Conservation (phyloP, 805 yeast genomes). For the Saturnispora ahearnii region DNA sequence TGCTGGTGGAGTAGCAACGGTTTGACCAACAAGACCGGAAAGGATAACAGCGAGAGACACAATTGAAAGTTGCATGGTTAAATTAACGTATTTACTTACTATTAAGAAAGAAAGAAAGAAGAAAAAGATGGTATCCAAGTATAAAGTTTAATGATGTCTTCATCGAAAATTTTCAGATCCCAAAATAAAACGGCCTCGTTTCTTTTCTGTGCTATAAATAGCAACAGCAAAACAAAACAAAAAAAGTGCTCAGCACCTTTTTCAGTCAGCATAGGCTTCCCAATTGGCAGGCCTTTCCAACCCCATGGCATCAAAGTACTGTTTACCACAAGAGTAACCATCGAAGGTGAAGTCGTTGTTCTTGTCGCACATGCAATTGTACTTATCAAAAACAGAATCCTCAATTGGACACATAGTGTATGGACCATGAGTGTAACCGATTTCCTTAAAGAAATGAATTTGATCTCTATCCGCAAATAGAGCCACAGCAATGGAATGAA, state of each 20-base stretch:
- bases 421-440: constrained; percentile 62
- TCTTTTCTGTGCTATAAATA: neutral
- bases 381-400: constrained; percentile 18
- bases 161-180: neutral
- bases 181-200: neutral
- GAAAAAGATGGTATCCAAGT: neutral
- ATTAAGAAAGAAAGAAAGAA: neutral
- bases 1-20: constrained; percentile 74
- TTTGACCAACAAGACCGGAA: constrained; percentile 31
- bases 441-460: constrained; percentile 62
- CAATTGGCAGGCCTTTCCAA: constrained; percentile 23
- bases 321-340: constrained; percentile 29
- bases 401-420: constrained; percentile 37
- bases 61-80: constrained; percentile 10
- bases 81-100: neutral
- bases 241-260: no score
- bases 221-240: neutral
- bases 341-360: constrained; percentile 31
- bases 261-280: constrained; percentile 16
- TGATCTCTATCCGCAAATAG: constrained; percentile 47
- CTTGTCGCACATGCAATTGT: constrained; percentile 33
- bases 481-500: constrained; percentile 72
- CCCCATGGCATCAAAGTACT: constrained; percentile 23
- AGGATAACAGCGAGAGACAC: constrained; percentile 26
- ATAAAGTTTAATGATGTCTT: neutral